A percentile compares a stretch with the other conserved stretches of the same genome.
phyloP scores from a whole-genome alignment of 441 rosid species.

The Adansonia grandidieri region DNA sequence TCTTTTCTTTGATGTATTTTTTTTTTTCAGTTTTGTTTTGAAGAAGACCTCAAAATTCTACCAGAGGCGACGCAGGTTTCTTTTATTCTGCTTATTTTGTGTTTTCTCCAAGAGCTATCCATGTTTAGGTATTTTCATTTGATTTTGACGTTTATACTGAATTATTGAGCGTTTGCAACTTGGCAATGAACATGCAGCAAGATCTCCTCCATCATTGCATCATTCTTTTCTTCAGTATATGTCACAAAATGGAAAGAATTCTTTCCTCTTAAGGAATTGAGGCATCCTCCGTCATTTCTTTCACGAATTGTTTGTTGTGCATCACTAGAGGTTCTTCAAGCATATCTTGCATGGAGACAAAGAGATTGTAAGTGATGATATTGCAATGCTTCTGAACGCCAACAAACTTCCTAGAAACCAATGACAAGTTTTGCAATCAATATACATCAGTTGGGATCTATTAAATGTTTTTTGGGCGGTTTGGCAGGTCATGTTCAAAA shows the following conservation, averaged over 20 bases:
- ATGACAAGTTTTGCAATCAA: not conserved
- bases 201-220: slow-evolving; percentile 67
- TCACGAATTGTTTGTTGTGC: slow-evolving; percentile 73
- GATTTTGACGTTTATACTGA: not conserved
- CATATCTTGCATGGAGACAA: slow-evolving; percentile 92
- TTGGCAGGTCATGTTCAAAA: slow-evolving; percentile 72
- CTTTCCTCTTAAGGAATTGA: slow-evolving; percentile 60
- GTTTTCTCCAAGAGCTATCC: slow-evolving; percentile 19
- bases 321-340: slow-evolving; percentile 73
- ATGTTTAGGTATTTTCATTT: slow-evolving; percentile 2
- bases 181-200: slow-evolving; percentile 59
- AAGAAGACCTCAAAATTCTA: slow-evolving; percentile 80
- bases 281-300: slow-evolving; percentile 67
- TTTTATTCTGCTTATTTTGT: slow-evolving; percentile 19
- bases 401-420: not conserved
- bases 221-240: slow-evolving; percentile 70
- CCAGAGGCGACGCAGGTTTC: slow-evolving; percentile 83
- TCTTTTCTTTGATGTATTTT: not conserved
- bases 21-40: slow-evolving; percentile 68
- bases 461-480: not conserved
- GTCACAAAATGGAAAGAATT: slow-evolving; percentile 74
- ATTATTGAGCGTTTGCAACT: slow-evolving; percentile 12
- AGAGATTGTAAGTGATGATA: slow-evolving; percentile 60
- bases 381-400: not conserved
- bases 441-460: slow-evolving; percentile 8